Evolutionary conservation across 495 filamentous ascomycete genomes (phyloP).

Genomic region (Aspergillus biplanus): DNA sequence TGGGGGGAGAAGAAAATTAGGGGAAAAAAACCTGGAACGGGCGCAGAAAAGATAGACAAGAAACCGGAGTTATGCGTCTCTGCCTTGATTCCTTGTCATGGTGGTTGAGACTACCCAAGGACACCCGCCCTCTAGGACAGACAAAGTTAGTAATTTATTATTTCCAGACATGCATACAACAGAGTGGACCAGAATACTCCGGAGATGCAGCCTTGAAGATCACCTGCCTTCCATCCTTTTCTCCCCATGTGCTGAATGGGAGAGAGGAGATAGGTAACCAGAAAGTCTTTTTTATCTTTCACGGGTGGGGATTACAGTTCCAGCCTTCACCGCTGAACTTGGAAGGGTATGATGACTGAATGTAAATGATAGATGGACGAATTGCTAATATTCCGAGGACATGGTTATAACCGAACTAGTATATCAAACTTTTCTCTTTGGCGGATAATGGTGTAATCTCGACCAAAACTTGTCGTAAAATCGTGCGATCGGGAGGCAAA

Average conservation of each 20-base stretch:
- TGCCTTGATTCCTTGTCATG: slow-evolving; percentile 23
- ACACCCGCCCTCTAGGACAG: slow-evolving; percentile 20
- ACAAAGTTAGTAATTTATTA: slow-evolving; percentile 21
- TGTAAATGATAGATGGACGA: slow-evolving; percentile 1
- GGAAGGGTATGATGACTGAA: not conserved
- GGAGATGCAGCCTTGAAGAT: slow-evolving; percentile 27
- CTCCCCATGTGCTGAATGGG: slow-evolving; percentile 13
- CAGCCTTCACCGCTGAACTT: slow-evolving; percentile 14
- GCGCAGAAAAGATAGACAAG: slow-evolving; percentile 18
- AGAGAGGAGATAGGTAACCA: slow-evolving; percentile 14
- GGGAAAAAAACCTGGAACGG: slow-evolving; percentile 18
- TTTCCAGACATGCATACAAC: slow-evolving; percentile 21
- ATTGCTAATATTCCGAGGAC: slow-evolving; percentile 18
- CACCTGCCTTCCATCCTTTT: slow-evolving; percentile 16
- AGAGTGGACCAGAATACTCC: slow-evolving; percentile 26
- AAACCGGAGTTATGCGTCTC: slow-evolving; percentile 18
- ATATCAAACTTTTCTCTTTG: slow-evolving; percentile 19
- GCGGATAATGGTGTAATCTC: slow-evolving; percentile 12
- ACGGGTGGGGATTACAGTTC: slow-evolving; percentile 2
- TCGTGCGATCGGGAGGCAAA: slow-evolving; percentile 28
- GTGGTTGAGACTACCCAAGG: slow-evolving; percentile 1
- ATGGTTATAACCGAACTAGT: slow-evolving; percentile 2
- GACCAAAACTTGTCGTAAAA: slow-evolving; percentile 1
- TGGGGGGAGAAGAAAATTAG: slow-evolving; percentile 1
- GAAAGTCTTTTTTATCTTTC: slow-evolving; percentile 2